Conservation (phyloP, 2,329 filamentous ascomycete species). For the Claviceps pazoutovae region DNA sequence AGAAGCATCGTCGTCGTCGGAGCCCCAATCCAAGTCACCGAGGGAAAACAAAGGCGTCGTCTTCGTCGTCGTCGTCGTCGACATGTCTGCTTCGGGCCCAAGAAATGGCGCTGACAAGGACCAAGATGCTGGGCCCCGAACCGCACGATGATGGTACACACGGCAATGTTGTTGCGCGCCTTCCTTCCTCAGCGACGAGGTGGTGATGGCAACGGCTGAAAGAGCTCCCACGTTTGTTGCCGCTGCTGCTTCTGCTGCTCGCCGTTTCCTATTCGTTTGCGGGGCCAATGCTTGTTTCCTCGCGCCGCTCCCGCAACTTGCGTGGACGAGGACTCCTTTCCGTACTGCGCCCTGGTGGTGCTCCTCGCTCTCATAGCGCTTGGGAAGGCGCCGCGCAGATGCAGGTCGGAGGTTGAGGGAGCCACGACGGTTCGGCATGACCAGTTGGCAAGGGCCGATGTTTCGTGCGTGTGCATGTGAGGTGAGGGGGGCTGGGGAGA, state of each 20-base stretch:
- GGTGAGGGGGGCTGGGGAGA: neutral
- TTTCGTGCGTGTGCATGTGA: neutral
- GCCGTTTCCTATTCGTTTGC: neutral
- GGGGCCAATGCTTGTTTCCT: neutral
- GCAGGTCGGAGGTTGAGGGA: conserved; percentile 1
- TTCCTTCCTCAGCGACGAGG: neutral
- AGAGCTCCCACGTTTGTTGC: neutral
- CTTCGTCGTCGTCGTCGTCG: neutral
- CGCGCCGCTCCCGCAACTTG: neutral
- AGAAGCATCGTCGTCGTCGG: neutral
- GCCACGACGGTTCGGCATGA: neutral
- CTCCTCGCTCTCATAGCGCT: neutral
- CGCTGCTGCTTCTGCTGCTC: neutral
- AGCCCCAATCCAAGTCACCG: conserved; percentile 8
- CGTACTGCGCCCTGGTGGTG: neutral
- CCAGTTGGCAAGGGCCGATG: neutral
- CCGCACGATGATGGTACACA: neutral
- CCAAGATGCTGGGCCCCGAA: neutral
- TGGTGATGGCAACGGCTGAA: neutral
- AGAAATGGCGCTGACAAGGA: neutral
- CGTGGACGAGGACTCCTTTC: neutral
- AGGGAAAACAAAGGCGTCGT: neutral
- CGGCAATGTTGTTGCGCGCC: neutral
- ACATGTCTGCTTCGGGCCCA: neutral
- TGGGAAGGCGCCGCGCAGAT: neutral